These are phyloP conservation scores for Santalum album DNA, from an alignment of 164 flowering plant genomes.

Conservation along the genomic window DNA sequence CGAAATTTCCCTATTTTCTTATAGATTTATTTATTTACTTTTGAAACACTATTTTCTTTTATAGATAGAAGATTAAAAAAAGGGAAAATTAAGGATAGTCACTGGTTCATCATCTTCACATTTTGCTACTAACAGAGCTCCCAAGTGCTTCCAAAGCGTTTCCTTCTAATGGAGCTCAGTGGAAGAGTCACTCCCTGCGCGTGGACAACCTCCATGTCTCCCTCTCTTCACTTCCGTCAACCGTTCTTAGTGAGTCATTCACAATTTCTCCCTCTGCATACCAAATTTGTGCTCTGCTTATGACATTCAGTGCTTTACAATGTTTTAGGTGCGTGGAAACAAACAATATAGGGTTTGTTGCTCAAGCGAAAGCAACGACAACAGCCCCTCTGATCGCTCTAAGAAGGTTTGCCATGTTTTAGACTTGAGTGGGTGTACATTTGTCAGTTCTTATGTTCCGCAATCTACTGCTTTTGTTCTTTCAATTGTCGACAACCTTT, in stretches of 20 bases:
- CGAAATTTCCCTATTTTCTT: too few relatives aligned
- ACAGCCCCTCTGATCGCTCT: constrained; percentile 17
- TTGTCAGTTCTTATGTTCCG: too few relatives aligned
- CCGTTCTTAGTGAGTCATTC: constrained; percentile 15
- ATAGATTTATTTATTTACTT: too few relatives aligned
- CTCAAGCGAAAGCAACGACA: constrained; percentile 4
- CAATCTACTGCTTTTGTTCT: too few relatives aligned
- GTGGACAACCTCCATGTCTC: constrained; percentile 37
- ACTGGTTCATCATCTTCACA: too few relatives aligned
- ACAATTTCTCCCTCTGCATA: too few relatives aligned
- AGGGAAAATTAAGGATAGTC: too few relatives aligned
- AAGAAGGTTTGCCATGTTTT: constrained; percentile 26
- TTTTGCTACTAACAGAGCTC: not conserved
- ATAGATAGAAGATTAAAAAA: too few relatives aligned
- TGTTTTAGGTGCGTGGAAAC: constrained; percentile 17
- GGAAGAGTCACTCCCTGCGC: constrained; percentile 29
- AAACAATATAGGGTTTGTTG: constrained; percentile 32
- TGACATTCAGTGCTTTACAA: too few relatives aligned
- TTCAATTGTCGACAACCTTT: too few relatives aligned
- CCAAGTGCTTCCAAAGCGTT: not conserved
- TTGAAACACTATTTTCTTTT: too few relatives aligned
- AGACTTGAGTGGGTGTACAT: too few relatives aligned
- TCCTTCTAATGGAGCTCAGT: constrained; percentile 27
- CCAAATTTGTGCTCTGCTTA: not conserved
- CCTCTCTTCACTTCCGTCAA: constrained; percentile 24